Percentiles rank a stretch among this genome's conserved stretches.
Conservation (phyloP, 805 yeast species). For the Candida krabiensis region DNA sequence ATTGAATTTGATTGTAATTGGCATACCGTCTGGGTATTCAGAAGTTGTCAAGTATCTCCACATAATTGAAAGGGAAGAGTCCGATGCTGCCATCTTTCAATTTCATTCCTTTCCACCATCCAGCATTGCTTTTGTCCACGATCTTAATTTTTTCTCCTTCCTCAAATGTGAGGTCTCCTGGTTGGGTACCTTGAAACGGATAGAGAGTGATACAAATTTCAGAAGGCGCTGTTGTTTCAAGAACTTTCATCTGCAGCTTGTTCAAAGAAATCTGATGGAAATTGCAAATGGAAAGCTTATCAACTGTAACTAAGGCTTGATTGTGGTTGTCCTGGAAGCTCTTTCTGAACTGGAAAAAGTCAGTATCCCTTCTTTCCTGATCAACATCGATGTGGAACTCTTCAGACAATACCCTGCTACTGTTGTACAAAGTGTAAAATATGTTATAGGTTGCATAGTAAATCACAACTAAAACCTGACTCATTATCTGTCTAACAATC, state of each 20-base stretch:
- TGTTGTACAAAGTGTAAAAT: constrained; percentile 21
- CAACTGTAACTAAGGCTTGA: constrained; percentile 6
- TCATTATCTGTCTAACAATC: constrained; percentile 32
- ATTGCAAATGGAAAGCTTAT: constrained; percentile 13
- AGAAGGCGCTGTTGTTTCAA: constrained; percentile 14
- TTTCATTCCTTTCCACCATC: constrained; percentile 52
- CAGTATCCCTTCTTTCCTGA: constrained; percentile 5
- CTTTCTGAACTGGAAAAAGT: constrained; percentile 5
- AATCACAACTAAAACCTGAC: constrained; percentile 33
- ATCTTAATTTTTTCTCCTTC: constrained; percentile 45
- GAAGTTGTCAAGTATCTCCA: constrained; percentile 23
- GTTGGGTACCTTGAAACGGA: constrained; percentile 36
- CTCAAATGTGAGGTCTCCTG: constrained; percentile 43
- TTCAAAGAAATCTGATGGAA: constrained; percentile 18
- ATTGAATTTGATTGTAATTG: too few species aligned
- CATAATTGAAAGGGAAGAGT: constrained; percentile 48
- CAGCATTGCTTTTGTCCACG: constrained; percentile 35
- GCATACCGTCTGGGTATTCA: too few species aligned
- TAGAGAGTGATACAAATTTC: constrained; percentile 40
- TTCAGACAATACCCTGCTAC: constrained; percentile 7
- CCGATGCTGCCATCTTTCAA: constrained; percentile 41
- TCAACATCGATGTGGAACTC: constrained; percentile 13
- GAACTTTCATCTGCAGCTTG: constrained; percentile 16
- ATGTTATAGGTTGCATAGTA: constrained; percentile 41
- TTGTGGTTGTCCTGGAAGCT: constrained; percentile 10